These are phyloP conservation scores for Psilocybe subaeruginosa DNA, from an alignment of 768 basidiomycete species.

Conservation along the genomic window DNA sequence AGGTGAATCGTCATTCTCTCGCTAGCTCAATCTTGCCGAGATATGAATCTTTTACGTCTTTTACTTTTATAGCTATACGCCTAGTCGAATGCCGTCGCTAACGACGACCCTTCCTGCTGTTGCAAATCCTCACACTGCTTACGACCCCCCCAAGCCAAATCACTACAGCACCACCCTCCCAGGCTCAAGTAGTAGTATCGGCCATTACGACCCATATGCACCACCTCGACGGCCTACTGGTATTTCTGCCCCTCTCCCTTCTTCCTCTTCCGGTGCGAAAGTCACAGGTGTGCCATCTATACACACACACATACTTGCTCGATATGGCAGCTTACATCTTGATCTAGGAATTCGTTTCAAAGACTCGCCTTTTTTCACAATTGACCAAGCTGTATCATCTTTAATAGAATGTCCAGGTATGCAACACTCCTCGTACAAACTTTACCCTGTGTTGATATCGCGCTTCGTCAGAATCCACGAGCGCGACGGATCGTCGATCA, in stretches of 20 bases:
- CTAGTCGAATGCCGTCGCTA: constrained; percentile 18
- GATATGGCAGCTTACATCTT: constrained; percentile 20
- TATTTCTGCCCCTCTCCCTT: constrained; percentile 37
- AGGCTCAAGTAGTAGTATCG: constrained; percentile 34
- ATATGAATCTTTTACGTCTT: neutral
- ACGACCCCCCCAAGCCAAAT: constrained; percentile 31
- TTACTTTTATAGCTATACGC: constrained; percentile 22
- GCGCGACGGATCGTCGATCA: constrained; percentile 75
- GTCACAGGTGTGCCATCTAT: constrained; percentile 28
- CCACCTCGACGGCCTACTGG: constrained; percentile 51
- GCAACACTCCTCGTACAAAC: constrained; percentile 3
- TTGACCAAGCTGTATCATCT: constrained; percentile 66
- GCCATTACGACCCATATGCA: constrained; percentile 70
- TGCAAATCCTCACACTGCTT: constrained; percentile 22
- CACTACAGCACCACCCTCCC: constrained; percentile 29
- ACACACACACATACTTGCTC: constrained; percentile 11
- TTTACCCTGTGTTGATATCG: constrained; percentile 3
- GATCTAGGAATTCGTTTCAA: constrained; percentile 72
- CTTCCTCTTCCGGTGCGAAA: constrained; percentile 30
- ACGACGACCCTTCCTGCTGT: constrained; percentile 20
- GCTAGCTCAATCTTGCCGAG: constrained; percentile 1
- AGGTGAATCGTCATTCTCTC: constrained; percentile 51
- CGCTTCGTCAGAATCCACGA: constrained; percentile 64
- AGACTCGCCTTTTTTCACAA: constrained; percentile 74
- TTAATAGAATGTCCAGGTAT: constrained; percentile 83